These are phyloP conservation scores for Phytopythium cucurbitacearum DNA, from an alignment of 352 stramenopile species.

Conservation along the genomic window DNA sequence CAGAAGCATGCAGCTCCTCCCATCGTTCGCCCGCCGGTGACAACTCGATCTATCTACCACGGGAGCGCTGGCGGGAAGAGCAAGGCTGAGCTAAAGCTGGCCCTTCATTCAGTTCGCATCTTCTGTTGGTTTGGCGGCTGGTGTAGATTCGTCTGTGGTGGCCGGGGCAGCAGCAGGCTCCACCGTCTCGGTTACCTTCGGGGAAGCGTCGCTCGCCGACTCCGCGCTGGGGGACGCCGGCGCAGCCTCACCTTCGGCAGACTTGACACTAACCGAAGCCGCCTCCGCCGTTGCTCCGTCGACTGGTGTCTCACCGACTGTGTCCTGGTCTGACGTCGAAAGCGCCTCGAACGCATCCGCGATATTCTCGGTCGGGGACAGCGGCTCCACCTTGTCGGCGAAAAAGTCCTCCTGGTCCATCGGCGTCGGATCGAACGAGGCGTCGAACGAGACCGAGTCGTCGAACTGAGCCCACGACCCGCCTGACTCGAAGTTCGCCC, in stretches of 20 bases:
- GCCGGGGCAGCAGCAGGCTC: constrained; percentile 1
- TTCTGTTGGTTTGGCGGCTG: too few species aligned
- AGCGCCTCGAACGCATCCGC: constrained; percentile 2
- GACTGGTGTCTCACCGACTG: neutral
- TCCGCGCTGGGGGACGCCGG: constrained; percentile 4
- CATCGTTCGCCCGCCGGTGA: too few species aligned
- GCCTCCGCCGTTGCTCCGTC: constrained; percentile 1
- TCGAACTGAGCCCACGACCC: constrained; percentile 72
- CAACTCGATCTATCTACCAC: too few species aligned
- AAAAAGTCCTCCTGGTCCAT: constrained; percentile 49
- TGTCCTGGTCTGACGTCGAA: constrained; percentile 3
- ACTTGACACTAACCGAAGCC: constrained; percentile 11
- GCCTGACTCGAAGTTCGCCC: constrained; percentile 63
- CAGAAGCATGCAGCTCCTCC: too few species aligned
- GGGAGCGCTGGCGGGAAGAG: too few species aligned
- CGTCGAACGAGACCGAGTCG: constrained; percentile 35
- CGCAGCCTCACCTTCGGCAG: constrained; percentile 5
- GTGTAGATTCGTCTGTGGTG: neutral
- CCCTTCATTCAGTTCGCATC: too few species aligned
- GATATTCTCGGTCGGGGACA: constrained; percentile 4
- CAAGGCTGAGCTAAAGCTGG: too few species aligned
- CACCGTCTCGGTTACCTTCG: constrained; percentile 6
- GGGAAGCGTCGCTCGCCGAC: constrained; percentile 6
- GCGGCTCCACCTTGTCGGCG: constrained; percentile 13
- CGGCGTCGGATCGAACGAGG: constrained; percentile 49